Conservation (phyloP, 352 stramenopile genomes). For the Phytopythium vexans region DNA sequence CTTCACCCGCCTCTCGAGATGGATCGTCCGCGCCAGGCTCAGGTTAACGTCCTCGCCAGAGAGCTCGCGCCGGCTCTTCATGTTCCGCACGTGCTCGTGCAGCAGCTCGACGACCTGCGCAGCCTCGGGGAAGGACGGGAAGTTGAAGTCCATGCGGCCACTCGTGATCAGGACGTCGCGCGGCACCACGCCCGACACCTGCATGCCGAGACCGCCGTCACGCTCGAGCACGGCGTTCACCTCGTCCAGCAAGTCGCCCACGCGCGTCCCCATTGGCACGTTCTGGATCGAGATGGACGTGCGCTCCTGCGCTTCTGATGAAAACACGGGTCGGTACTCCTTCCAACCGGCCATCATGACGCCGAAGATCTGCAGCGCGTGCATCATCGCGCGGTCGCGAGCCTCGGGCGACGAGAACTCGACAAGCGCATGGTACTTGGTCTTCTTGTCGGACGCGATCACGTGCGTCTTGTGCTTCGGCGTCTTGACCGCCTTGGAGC, state of each 20-base stretch:
- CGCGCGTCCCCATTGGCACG: slow-evolving; percentile 69
- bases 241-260: slow-evolving; percentile 54
- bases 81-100: slow-evolving; percentile 38
- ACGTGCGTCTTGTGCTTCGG: slow-evolving; percentile 58
- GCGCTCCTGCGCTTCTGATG: slow-evolving; percentile 41
- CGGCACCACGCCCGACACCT: slow-evolving; percentile 51
- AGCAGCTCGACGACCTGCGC: slow-evolving; percentile 73
- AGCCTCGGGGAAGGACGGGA: slow-evolving; percentile 68
- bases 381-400: slow-evolving; percentile 61
- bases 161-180: slow-evolving; percentile 69
- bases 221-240: slow-evolving; percentile 46
- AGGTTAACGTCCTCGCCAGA: slow-evolving; percentile 41
- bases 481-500: slow-evolving; percentile 32
- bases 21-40: slow-evolving; percentile 32
- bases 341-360: slow-evolving; percentile 85
- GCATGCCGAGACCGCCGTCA: slow-evolving; percentile 45
- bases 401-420: slow-evolving; percentile 56
- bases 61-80: slow-evolving; percentile 50
- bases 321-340: slow-evolving; percentile 82
- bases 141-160: slow-evolving; percentile 69
- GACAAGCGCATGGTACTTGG: slow-evolving; percentile 63
- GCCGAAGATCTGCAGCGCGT: slow-evolving; percentile 83
- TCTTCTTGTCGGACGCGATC: slow-evolving; percentile 78
- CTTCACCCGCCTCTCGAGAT: slow-evolving; percentile 32
- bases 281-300: slow-evolving; percentile 67